These are phyloP conservation scores for Apiospora saccharicola DNA, from an alignment of 2,329 filamentous ascomycete genomes.

Conservation along the genomic window DNA sequence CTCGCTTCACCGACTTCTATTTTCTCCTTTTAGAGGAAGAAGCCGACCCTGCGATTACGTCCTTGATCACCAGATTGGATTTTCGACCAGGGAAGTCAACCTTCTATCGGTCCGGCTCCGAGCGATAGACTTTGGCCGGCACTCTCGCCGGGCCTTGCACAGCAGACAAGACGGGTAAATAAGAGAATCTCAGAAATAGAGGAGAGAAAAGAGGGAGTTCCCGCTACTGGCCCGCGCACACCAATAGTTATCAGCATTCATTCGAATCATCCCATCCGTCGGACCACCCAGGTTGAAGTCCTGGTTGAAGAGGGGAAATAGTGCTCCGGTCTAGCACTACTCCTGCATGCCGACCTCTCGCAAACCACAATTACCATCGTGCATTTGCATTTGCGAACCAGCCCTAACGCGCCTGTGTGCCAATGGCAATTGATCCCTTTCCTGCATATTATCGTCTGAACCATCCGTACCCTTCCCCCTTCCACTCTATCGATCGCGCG, in stretches of 20 bases:
- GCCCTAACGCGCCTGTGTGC: slow-evolving; percentile 23
- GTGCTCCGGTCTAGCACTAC: slow-evolving; percentile 12
- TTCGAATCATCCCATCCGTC: background rate
- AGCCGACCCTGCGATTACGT: background rate
- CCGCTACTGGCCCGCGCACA: background rate
- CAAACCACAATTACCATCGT: background rate
- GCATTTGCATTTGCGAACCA: slow-evolving; percentile 16
- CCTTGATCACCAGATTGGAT: background rate
- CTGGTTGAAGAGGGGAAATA: slow-evolving; percentile 8
- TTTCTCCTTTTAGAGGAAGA: background rate
- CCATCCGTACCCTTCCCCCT: background rate
- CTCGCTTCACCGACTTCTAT: slow-evolving; percentile 4
- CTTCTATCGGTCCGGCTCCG: slow-evolving; percentile 14
- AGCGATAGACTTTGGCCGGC: slow-evolving; percentile 8
- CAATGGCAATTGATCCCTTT: slow-evolving; percentile 1
- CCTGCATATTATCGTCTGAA: background rate
- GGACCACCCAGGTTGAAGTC: slow-evolving; percentile 9
- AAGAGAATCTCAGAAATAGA: background rate
- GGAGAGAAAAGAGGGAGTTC: background rate
- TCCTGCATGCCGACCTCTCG: slow-evolving; percentile 13
- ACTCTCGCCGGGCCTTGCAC: background rate
- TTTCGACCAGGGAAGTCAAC: background rate
- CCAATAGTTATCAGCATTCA: slow-evolving; percentile 1
- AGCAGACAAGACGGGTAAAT: background rate
- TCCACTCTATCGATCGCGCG: slow-evolving; percentile 15